These are phyloP conservation scores for Excoecaria agallocha DNA, from an alignment of 345 rosid species.

Conservation along the genomic window DNA sequence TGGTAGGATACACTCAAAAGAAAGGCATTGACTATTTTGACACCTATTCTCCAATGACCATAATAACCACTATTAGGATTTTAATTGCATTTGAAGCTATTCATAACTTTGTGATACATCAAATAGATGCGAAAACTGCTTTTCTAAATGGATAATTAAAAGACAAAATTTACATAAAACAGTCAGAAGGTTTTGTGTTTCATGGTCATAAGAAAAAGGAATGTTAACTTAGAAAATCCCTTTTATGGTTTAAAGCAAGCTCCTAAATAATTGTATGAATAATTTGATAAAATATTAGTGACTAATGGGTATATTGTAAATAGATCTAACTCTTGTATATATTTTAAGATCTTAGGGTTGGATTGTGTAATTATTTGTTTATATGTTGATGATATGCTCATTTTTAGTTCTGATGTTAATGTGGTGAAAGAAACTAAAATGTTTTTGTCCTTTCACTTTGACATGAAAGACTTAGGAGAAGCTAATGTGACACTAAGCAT, in stretches of 20 bases:
- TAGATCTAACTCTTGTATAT: not conserved
- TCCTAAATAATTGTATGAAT: not conserved
- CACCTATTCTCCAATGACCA: too few relatives aligned
- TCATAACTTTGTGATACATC: not conserved
- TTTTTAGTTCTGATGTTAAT: not conserved
- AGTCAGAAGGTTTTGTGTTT: not conserved
- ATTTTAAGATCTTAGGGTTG: not conserved
- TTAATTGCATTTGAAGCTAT: not conserved
- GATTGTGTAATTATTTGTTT: not conserved
- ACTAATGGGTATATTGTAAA: not conserved
- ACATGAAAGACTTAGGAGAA: not conserved
- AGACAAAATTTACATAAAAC: not conserved
- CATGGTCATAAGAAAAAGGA: not conserved
- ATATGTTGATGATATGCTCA: not conserved
- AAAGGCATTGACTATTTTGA: not conserved
- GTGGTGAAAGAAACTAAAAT: not conserved
- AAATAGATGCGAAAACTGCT: not conserved
- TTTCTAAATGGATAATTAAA: not conserved
- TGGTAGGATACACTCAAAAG: not conserved
- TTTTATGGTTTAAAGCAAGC: not conserved
- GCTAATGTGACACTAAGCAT: not conserved
- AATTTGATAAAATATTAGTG: not conserved
- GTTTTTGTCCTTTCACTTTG: not conserved
- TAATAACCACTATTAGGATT: not conserved
- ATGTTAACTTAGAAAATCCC: not conserved